A percentile compares a stretch with the other conserved stretches of the same genome.
Evolutionary conservation across 352 stramenopile genomes (phyloP).

Genomic region (Phytophthora vignae): DNA sequence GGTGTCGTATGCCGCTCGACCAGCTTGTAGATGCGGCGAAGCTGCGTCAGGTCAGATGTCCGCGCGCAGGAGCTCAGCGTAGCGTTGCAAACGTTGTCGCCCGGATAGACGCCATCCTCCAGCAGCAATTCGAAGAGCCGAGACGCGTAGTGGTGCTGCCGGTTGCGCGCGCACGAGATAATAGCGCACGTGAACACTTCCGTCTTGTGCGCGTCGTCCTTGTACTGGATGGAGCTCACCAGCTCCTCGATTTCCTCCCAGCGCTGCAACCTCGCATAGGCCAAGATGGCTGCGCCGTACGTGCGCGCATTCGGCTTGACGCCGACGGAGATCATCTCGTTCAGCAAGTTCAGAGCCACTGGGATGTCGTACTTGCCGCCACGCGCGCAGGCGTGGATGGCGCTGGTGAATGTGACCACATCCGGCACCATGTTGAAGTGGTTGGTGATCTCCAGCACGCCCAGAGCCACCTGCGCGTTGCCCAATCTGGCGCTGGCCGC

Average conservation of each 20-base stretch:
- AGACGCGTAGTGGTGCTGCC: slow-evolving; percentile 65
- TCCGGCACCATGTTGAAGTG: slow-evolving; percentile 73
- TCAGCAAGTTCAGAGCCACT: slow-evolving; percentile 69
- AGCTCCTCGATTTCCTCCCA: slow-evolving; percentile 79
- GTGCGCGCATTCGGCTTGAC: slow-evolving; percentile 77
- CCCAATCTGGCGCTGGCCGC: slow-evolving; percentile 72
- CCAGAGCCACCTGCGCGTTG: slow-evolving; percentile 72
- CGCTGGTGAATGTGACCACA: slow-evolving; percentile 82
- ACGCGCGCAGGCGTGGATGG: slow-evolving; percentile 82
- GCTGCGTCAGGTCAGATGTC: slow-evolving; percentile 62
- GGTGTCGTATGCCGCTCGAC: slow-evolving; percentile 63
- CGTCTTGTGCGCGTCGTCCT: slow-evolving; percentile 59
- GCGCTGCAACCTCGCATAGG: slow-evolving; percentile 70
- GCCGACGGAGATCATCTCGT: slow-evolving; percentile 73
- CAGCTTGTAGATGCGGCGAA: slow-evolving; percentile 72
- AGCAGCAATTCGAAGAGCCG: slow-evolving; percentile 73
- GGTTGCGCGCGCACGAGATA: slow-evolving; percentile 79
- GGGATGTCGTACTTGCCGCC: slow-evolving; percentile 55
- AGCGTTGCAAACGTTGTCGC: slow-evolving; percentile 79
- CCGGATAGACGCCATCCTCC: slow-evolving; percentile 69
- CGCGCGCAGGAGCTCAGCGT: slow-evolving; percentile 73
- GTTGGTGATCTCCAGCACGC: slow-evolving; percentile 73
- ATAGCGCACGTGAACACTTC: slow-evolving; percentile 80
- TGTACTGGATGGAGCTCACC: slow-evolving; percentile 65
- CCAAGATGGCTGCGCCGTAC: slow-evolving; percentile 76